Base-by-base conservation (phyloP, 2,329 filamentous ascomycete genomes). In the Neonectria magnoliae region DNA sequence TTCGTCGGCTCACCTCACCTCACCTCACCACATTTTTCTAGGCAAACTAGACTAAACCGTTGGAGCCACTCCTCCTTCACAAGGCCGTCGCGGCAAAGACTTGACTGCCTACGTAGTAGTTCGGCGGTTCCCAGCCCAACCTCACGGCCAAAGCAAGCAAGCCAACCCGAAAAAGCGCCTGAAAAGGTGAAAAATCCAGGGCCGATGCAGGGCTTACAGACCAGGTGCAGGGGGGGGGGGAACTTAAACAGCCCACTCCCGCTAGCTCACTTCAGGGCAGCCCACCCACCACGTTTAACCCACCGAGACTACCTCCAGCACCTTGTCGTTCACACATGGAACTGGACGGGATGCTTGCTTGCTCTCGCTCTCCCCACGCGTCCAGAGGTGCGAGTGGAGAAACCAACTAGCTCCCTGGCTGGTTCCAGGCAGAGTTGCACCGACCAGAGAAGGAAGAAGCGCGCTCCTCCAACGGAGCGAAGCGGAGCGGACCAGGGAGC, bases 211-310 rank as follows among this genome's bases (percentile, higher is more conserved):
- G 57, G 57, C 51, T 18, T 47, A 45, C 54, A 42, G 29, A 18
- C 27, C 38, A 25, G 25, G 25, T 25, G 47, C 57, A 60, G 50
- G 57, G 57, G 41, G 48, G 16, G 29, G 25, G 41, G 48, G 16
- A 18, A 5, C n/a, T 41, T 20, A 48, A 58, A 58, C 60, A 63
- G 60, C 60, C 60, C 60, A 51, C 60, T 47, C 48, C 48, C 38
- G 54, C 53, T 36, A 36, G 33, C 33, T 31, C 48, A 31, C 60
- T 31, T 47, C 60, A 52, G 29, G 29, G 29, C 9, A 10, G 48
- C 54, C 47, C 60, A 58, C 50, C 47, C 55, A 63, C 54, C 60
- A 63, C 55, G 60, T 63, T 62, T 63, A 58, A 41, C 45, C 48
- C 54, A 58, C 54, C 22, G 7, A 41, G 33, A 36, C 33, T 18